Evolutionary conservation across 2,329 filamentous ascomycete species (phyloP).

Genomic region (Penicillium oxalicum): DNA sequence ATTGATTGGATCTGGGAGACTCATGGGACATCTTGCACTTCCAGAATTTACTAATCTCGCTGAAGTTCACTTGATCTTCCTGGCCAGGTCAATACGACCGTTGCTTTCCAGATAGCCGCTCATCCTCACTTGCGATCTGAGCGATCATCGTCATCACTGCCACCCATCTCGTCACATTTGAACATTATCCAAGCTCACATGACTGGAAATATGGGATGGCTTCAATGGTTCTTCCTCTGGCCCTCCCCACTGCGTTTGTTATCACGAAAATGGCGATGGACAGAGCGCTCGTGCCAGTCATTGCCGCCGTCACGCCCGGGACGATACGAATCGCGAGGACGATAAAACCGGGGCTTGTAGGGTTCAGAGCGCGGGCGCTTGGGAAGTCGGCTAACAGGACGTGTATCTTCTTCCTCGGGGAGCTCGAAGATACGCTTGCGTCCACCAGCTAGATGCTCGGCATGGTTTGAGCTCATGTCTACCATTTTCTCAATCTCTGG

Average conservation of each 20-base stretch:
- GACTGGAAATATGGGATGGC: no score
- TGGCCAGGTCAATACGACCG: no score
- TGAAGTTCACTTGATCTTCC: no score
- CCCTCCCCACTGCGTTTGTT: background rate
- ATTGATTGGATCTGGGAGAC: no score
- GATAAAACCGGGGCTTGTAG: background rate
- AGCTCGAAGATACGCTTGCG: constrained; percentile 36
- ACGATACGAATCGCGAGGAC: background rate
- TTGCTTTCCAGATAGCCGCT: no score
- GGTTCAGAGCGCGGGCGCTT: background rate
- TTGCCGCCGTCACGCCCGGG: background rate
- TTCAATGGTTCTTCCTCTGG: background rate
- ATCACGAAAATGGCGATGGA: background rate
- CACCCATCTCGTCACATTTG: no score
- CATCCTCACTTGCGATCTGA: no score
- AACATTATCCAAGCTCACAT: no score
- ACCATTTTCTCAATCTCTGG: constrained; percentile 31
- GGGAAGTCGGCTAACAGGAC: background rate
- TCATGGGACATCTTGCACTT: no score
- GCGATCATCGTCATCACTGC: no score
- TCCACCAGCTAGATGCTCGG: constrained; percentile 33
- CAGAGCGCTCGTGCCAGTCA: background rate
- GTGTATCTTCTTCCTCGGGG: constrained; percentile 7
- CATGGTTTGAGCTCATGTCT: constrained; percentile 30
- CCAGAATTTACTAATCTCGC: no score